These are phyloP conservation scores for Mortierella polycephala DNA, from an alignment of 371 early-diverging fungal species.

Conservation along the genomic window DNA sequence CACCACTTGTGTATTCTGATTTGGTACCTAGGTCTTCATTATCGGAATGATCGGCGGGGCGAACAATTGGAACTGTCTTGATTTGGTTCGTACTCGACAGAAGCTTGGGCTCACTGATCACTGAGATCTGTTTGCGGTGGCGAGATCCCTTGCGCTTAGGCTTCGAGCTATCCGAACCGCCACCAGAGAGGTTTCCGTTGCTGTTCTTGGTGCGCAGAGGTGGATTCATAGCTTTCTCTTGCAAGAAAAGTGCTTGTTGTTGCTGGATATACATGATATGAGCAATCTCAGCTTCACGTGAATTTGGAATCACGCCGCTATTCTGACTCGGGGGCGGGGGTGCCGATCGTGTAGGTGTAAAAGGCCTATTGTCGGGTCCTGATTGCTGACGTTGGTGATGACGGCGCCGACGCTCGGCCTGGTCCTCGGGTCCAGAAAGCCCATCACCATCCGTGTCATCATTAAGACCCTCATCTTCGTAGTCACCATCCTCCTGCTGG, in stretches of 20 bases:
- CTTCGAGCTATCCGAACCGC: conserved; percentile 37
- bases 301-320: conserved; percentile 21
- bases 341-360: conserved; percentile 44
- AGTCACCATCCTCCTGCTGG: conserved; percentile 49
- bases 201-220: conserved; percentile 40
- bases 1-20: conserved; percentile 52
- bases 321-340: conserved; percentile 36
- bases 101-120: conserved; percentile 50
- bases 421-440: conserved; percentile 50
- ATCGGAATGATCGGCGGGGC: conserved; percentile 51
- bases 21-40: conserved; percentile 44
- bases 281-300: conserved; percentile 44
- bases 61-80: conserved; percentile 52
- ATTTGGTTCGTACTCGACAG: conserved; percentile 49
- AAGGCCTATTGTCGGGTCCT: conserved; percentile 12
- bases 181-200: conserved; percentile 47
- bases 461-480: conserved; percentile 45
- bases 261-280: conserved; percentile 55
- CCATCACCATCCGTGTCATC: conserved; percentile 51
- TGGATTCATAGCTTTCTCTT: conserved; percentile 52
- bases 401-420: conserved; percentile 27
- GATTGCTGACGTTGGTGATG: conserved; percentile 18
- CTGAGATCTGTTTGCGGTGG: conserved; percentile 51
- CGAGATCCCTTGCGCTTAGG: conserved; percentile 29
- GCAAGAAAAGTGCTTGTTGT: conserved; percentile 51